phyloP scores from a whole-genome alignment of 169 alveolate species.

The Plasmodium yoelii region DNA sequence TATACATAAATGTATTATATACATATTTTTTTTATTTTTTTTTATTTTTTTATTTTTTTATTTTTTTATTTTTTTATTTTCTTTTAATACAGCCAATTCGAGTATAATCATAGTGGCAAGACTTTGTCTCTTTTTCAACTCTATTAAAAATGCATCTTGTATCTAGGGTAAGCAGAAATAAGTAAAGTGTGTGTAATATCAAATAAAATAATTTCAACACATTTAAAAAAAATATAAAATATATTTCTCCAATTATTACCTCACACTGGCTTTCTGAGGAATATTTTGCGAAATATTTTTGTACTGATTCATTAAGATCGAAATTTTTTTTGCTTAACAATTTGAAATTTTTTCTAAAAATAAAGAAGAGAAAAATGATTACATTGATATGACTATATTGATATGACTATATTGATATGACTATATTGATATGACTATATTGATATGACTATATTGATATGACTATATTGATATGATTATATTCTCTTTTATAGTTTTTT shows the following conservation, averaged over 20 bases:
- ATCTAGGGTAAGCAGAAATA: constrained; percentile 8
- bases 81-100: constrained; percentile 10
- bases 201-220: no score
- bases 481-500: no score
- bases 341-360: constrained; percentile 38
- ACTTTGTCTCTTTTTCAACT: constrained; percentile 27
- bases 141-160: constrained; percentile 55
- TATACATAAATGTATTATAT: not conserved
- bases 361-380: not conserved
- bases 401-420: no score
- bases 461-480: not conserved
- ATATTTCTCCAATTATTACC: not conserved
- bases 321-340: constrained; percentile 14
- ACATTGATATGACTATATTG: not conserved
- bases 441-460: not conserved
- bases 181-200: not conserved
- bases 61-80: not conserved
- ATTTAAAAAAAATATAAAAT: no score
- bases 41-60: not conserved
- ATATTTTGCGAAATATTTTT: constrained; percentile 17
- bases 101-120: constrained; percentile 51
- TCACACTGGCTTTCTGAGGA: constrained; percentile 36
- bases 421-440: no score
- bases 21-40: not conserved
- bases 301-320: constrained; percentile 16